Evolutionary conservation across 129 eudicot genomes (phyloP), one percentile per base, ranked within the genome.

Genomic region (Ambrosia artemisiifolia): DNA sequence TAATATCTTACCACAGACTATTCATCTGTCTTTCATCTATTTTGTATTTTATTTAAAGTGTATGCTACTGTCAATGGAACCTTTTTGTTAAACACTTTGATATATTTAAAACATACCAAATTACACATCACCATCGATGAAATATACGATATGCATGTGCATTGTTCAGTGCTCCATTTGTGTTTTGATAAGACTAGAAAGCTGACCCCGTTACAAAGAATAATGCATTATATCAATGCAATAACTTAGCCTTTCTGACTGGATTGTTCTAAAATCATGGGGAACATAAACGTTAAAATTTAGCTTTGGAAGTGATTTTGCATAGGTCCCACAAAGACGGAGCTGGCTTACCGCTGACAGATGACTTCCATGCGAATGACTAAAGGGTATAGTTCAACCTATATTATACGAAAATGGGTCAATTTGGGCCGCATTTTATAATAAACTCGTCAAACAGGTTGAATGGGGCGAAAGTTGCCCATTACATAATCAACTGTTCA

Each of bases 131-230:
- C 34, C 62, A 55, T 71, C 9, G 72, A 40, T 51, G 65, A 62
- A 61, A 55, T 24, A 7, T 17, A 55, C 62, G 16, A 42, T 24
- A 33, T 33, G 48, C 74, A 32, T 68, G 63, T 64, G 34, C 19
- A 28, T 73, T 34, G 71, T 78, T 75, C 63, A 66, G 63, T 67
- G 54, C 28, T 40, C 44, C 65, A 13, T 70, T 68, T 56, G 67
- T 20, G 48, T 24, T 33, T 77, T 16, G 61, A 59, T 38, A 68
- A 59, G 63, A 77, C 38, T 20, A 20, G 65, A 50, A 63, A 60
- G 9, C 44, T 62, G 81, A 38, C 57, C 71, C 63, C 13, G 18
- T 61, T 50, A 7, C 35, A 47, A 69, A 44, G 65, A 71, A 43
- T 44, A 24, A 71, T 61, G 71, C 19, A 69, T 43, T 17, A n/a